These are phyloP conservation scores for Metarhizium guizhouense DNA, from an alignment of 2,329 filamentous ascomycete species.

Conservation along the genomic window DNA sequence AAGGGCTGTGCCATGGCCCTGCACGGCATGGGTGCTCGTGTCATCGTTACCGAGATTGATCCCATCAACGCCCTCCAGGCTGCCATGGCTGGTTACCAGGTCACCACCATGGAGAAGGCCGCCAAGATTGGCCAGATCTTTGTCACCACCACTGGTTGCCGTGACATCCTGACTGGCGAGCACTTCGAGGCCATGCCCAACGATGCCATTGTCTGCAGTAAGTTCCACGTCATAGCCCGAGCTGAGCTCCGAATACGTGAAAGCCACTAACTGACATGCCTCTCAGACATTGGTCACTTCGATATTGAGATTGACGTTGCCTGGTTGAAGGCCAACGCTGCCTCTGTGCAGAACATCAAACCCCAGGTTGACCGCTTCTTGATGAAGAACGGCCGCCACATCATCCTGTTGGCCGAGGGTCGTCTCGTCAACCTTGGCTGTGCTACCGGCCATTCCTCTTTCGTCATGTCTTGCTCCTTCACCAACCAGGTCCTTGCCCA, in stretches of 20 bases:
- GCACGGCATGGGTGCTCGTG: slow-evolving; percentile 92
- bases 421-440: slow-evolving; percentile 99
- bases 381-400: slow-evolving; percentile 88
- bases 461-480: slow-evolving; percentile 99
- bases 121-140: slow-evolving; percentile 88
- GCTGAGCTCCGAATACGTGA: not conserved
- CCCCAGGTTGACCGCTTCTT: slow-evolving; percentile 97
- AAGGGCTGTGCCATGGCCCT: slow-evolving; percentile 97
- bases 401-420: slow-evolving; percentile 97
- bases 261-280: slow-evolving; percentile 3
- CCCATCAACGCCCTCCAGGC: slow-evolving; percentile 99
- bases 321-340: slow-evolving; percentile 96
- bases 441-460: slow-evolving; percentile 97
- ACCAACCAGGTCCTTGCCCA: slow-evolving; percentile 99
- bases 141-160: slow-evolving; percentile 97
- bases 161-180: slow-evolving; percentile 84
- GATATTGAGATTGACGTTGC: slow-evolving; percentile 99
- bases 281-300: slow-evolving; percentile 88
- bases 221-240: slow-evolving; percentile 18
- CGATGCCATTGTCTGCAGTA: slow-evolving; percentile 97
- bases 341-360: slow-evolving; percentile 97
- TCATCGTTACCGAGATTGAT: slow-evolving; percentile 93
- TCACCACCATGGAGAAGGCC: slow-evolving; percentile 97
- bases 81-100: slow-evolving; percentile 93
- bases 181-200: slow-evolving; percentile 97